Evolutionary conservation across 2,329 filamentous ascomycete genomes (phyloP), one percentile per base, ranked within the genome.

Genomic region (Cephalotrichum gorgonifer): DNA sequence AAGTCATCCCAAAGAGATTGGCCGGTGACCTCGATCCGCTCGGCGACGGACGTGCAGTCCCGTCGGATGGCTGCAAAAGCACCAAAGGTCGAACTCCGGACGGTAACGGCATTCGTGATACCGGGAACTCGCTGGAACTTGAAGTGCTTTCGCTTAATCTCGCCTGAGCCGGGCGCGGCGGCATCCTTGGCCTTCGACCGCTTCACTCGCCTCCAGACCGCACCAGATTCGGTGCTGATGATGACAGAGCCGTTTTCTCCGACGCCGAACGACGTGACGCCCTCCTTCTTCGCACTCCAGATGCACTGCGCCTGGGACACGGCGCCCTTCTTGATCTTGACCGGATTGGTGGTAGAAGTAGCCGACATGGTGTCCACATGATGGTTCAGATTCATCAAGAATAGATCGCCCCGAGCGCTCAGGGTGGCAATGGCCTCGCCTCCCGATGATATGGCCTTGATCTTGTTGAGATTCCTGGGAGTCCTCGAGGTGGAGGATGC

Each of bases 241-340:
- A 98, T 94, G 55, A 98, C 88, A 0, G 90, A 95, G 2, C 90
- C 93, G 63, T 97, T 86, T 61, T 95, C 89, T 33, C 90, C 88
- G 3, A 97, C 84, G 53, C 82, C 86, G 2, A 95, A 88, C 51
- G 95, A 95, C 48, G 79, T 79, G 27, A 88, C 90, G 3, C 89
- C 89, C 51, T 87, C 85, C 61, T 94, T 96, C 56, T 85, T 84
- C 2, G 90, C 83, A 27, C 85, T 87, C 93, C 93, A 98, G 25
- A 96, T 83, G 51, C 87, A 83, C 53, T 87, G 80, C 0, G 91
- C 88, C 33, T 73, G 67, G 0, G 87, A 89, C 3, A 96, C 71
- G 2, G 89, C 86, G 53, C 85, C 85, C 55, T 85, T 86, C 31
- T 48, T 48, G 52, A 95, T 94, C 62, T 95, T 95, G 46, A 84